Evolutionary conservation across 331 rosid species (phyloP).

Genomic region (Spiraea crenata): DNA sequence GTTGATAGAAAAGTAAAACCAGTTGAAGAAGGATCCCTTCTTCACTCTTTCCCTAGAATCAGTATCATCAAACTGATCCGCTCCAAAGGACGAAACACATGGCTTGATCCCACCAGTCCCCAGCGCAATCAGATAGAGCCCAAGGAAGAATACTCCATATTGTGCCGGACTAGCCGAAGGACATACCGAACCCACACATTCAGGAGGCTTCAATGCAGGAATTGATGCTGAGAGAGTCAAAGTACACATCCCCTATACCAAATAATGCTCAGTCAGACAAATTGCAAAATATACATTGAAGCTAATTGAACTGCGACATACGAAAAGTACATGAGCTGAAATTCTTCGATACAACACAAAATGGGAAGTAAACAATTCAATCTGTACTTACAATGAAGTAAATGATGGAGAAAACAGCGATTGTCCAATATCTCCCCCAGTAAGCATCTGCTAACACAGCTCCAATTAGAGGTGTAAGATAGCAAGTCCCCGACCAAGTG

Average conservation of each 20-base stretch:
- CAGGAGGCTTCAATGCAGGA: slow-evolving; percentile 63
- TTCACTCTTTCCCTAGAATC: slow-evolving; percentile 76
- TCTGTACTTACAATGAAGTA: slow-evolving; percentile 64
- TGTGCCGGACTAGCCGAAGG: slow-evolving; percentile 81
- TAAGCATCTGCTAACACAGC: slow-evolving; percentile 92
- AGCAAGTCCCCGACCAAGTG: slow-evolving; percentile 97
- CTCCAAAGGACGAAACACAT: slow-evolving; percentile 91
- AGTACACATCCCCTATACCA: slow-evolving; percentile 86
- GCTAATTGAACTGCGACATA: background rate
- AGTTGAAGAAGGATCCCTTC: slow-evolving; percentile 96
- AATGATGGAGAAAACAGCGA: slow-evolving; percentile 69
- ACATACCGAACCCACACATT: slow-evolving; percentile 59
- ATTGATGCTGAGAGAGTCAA: slow-evolving; percentile 85
- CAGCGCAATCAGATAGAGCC: slow-evolving; percentile 90
- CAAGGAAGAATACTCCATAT: slow-evolving; percentile 77
- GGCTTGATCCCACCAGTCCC: slow-evolving; percentile 98
- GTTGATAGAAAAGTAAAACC: slow-evolving; percentile 92
- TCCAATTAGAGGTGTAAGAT: slow-evolving; percentile 96
- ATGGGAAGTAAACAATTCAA: background rate
- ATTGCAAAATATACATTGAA: background rate
- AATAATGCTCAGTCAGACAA: slow-evolving; percentile 9
- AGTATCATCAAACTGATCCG: slow-evolving; percentile 98
- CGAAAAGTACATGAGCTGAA: background rate
- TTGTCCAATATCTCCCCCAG: slow-evolving; percentile 99
- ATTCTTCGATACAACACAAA: background rate